Evolutionary conservation across 495 filamentous ascomycete species (phyloP).

Genomic region (Penicillium argentinense): DNA sequence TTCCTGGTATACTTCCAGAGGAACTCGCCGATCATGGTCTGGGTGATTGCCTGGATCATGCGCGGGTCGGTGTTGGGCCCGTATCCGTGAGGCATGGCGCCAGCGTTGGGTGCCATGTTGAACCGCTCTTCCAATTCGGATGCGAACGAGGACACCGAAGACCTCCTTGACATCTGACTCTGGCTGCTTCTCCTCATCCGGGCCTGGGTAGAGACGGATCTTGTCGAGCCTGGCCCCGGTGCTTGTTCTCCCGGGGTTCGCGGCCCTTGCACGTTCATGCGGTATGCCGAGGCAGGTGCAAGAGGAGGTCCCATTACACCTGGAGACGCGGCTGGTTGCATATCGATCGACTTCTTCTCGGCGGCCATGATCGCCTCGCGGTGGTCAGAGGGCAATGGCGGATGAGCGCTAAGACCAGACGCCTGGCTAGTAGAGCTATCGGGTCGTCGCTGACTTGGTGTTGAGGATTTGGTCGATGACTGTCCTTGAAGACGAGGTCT

Average conservation of each 20-base stretch:
- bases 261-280: constrained; percentile 49
- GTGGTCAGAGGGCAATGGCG: constrained; percentile 80
- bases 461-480: constrained; percentile 28
- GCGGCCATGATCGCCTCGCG: constrained; percentile 82
- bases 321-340: constrained; percentile 39
- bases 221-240: constrained; percentile 54
- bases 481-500: constrained; percentile 38
- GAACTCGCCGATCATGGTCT: constrained; percentile 99
- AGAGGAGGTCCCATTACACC: constrained; percentile 82
- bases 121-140: constrained; percentile 92
- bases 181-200: constrained; percentile 40
- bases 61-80: constrained; percentile 76
- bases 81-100: constrained; percentile 56
- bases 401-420: constrained; percentile 48
- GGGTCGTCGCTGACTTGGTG: constrained; percentile 53
- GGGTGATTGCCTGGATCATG: constrained; percentile 99
- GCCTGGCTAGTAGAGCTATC: constrained; percentile 67
- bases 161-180: constrained; percentile 66
- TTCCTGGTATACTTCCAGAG: constrained; percentile 98
- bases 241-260: constrained; percentile 63
- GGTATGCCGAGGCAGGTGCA: constrained; percentile 78
- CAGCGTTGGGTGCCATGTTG: constrained; percentile 63
- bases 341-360: constrained; percentile 53
- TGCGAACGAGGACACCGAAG: constrained; percentile 91
- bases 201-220: constrained; percentile 48